Evolutionary conservation across 495 filamentous ascomycete species (phyloP), one percentile per base, ranked within the genome.

Genomic region (Aspergillus diversus): DNA sequence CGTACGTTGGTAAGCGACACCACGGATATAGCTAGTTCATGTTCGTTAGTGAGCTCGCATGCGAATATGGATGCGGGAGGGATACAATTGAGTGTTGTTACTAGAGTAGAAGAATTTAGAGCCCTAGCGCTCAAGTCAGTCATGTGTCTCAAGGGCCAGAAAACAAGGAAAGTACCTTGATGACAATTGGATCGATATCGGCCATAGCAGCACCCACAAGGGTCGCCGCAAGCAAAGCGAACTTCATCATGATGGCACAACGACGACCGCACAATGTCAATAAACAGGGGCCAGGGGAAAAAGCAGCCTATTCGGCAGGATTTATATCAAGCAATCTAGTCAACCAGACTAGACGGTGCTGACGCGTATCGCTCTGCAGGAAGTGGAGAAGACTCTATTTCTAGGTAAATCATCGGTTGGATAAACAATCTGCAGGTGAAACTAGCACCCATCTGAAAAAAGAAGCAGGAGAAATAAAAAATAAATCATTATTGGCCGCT

Each of bases 1-100:
- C 78, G 69, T 75, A 83, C 83, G 82, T 72, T 89, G 95, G 75
- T 99, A 99, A 46, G 95, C 95, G 60, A 99, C 83, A 66, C 95
- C 95, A 60, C 87, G 89, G 64, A 98, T 92, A 69, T 80, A 89
- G 73, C 86, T 88, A 55, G 53, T 4, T 48, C 21, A 52, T 33
- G 66, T 68, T 16, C 71, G 60, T 17, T 60, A 68, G 57, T 48
- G 27, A 33, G 48, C 27, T 17, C 4, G 7, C 11, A 33, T 12
- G 32, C 9, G 7, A 21, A 9, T 8, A 35, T 0, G 27, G 15
- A 33, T 17, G 17, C 21, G 32, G 27, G 16, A 43, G 43, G 71
- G 86, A 73, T 76, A 89, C 84, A 99, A 99, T 80, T 99, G 88
- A 11, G 85, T 88, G 68, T 86, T 81, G 73, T 89, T 89, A 66